Conservation (phyloP, 2,329 filamentous ascomycete species). For the Microascus cirrosus region DNA sequence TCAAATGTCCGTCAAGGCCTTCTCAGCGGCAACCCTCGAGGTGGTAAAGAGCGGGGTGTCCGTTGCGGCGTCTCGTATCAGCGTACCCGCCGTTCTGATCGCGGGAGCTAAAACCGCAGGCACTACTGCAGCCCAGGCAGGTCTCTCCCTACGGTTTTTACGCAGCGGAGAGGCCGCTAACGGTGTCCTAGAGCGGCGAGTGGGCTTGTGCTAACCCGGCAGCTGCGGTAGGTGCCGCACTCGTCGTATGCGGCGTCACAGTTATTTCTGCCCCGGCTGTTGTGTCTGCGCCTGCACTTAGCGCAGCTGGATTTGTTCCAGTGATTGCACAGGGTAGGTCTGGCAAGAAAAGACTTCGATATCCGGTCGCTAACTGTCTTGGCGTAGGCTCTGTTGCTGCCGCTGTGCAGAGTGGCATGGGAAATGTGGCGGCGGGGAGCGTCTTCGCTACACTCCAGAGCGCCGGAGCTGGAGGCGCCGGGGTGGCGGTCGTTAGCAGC, state of each 20-base stretch:
- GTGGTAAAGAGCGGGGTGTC: too few species aligned
- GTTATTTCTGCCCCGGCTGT: background rate
- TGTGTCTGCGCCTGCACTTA: background rate
- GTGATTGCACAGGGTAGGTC: background rate
- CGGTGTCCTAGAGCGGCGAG: background rate
- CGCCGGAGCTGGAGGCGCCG: slow-evolving; percentile 17
- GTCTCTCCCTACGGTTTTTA: too few species aligned
- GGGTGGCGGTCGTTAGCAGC: slow-evolving; percentile 10
- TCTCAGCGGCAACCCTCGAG: too few species aligned
- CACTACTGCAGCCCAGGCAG: too few species aligned
- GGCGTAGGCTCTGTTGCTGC: slow-evolving; percentile 14
- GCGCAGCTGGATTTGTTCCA: background rate
- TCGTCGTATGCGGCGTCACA: background rate
- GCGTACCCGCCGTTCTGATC: too few species aligned
- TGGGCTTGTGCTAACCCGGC: background rate
- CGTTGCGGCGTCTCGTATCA: too few species aligned
- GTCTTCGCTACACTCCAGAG: slow-evolving; percentile 19
- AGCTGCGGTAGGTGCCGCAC: background rate
- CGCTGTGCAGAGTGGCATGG: slow-evolving; percentile 14
- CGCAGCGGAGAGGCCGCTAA: background rate
- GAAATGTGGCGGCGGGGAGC: slow-evolving; percentile 13
- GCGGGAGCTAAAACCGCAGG: too few species aligned
- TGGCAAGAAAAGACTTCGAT: background rate
- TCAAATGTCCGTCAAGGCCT: too few species aligned
- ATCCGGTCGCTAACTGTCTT: background rate